phyloP scores from a whole-genome alignment of 306 rosid species.

The Senna tora region DNA sequence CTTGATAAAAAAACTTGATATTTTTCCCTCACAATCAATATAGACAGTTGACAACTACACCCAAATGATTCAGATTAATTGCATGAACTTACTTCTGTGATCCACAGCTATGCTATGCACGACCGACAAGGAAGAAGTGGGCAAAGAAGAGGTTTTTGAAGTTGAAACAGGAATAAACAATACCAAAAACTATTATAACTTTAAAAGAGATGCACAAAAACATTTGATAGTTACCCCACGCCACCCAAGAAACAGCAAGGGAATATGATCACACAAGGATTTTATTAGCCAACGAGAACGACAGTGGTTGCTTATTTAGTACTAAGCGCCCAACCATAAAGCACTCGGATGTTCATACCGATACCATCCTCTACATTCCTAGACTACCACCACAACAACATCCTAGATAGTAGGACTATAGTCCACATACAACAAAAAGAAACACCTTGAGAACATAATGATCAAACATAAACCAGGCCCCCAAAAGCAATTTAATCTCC shows the following conservation, averaged over 20 bases:
- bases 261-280: constrained; percentile 25
- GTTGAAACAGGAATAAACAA: neutral
- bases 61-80: no score
- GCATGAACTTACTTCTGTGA: no score
- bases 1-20: no score
- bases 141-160: neutral
- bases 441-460: constrained; percentile 8
- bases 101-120: no score
- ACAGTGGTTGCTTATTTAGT: constrained; percentile 59
- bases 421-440: constrained; percentile 16
- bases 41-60: no score
- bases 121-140: neutral
- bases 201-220: neutral
- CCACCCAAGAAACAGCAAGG: neutral
- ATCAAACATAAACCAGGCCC: neutral
- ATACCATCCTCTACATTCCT: constrained; percentile 29
- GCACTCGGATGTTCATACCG: constrained; percentile 44
- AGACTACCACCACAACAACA: constrained; percentile 27
- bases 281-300: constrained; percentile 32
- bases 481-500: constrained; percentile 42
- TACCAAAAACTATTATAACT: neutral
- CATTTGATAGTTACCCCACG: constrained; percentile 11
- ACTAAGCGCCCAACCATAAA: constrained; percentile 50
- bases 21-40: no score
- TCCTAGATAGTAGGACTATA: neutral